Evolutionary conservation across 169 alveolate genomes (phyloP), one percentile per base, ranked within the genome.

Genomic region (Cryptosporidium baileyi): DNA sequence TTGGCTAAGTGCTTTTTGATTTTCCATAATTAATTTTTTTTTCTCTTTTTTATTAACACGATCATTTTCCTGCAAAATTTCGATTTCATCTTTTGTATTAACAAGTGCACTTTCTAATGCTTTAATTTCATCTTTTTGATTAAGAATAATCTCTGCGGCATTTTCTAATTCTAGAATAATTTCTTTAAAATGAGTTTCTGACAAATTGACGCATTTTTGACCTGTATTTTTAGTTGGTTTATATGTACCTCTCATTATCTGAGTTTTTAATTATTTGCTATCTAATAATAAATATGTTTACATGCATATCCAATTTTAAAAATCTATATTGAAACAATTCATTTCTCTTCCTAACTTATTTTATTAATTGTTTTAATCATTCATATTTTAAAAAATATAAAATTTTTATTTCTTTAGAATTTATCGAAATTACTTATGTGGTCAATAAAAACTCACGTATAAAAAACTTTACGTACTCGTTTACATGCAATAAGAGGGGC

Each of bases 361-460:
- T 43, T 28, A 6, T 40, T 34, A 45, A 47, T 65, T 54, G 13
- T 51, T 19, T 45, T 15, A 45, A 65, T 17, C 47, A 3, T 51
- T 41, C 40, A 22, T 65, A n/a, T 15, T 65, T 19, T 24, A 62
- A 15, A 22, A 40, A 6, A 8, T 2, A 45, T 65, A 45, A 28
- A 4, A 47, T 47, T n/a, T n/a, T n/a, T 47, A n/a, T 47, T 0
- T 47, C 19, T 47, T n/a, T n/a, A 47, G 3, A 4, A 4, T 6
- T n/a, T 47, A n/a, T 47, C 19, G 0, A 22, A 44, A 26, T 30
- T 45, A 45, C 34, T 65, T 49, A 65, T 65, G 81, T 65, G 81
- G 81, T 65, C 81, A 65, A 65, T 17, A 28, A 45, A 65, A 45
- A 54, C 54, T 30, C 81, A 65, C 81, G 81, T 65, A 65, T 65